phyloP scores from a whole-genome alignment of 805 yeast genomes.

The Starmerella ratchasimensis region DNA sequence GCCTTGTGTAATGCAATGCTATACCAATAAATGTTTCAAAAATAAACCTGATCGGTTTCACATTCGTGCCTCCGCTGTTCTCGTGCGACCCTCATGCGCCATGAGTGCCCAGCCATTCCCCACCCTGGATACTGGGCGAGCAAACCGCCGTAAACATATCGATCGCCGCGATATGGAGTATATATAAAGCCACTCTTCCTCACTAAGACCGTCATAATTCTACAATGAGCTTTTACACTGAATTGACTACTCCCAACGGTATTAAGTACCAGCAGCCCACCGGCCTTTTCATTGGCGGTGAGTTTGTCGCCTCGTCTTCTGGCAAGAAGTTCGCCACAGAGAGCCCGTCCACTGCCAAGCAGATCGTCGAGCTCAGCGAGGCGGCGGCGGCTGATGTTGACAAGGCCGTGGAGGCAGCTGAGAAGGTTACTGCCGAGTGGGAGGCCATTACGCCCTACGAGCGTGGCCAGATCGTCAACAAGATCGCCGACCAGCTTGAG shows the following conservation, averaged over 20 bases:
- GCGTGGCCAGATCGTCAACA: constrained; percentile 50
- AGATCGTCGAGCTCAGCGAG: constrained; percentile 55
- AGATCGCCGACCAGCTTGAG: constrained; percentile 70
- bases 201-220: too few relatives aligned
- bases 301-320: constrained; percentile 35
- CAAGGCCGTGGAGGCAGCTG: constrained; percentile 75
- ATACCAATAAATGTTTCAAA: too few relatives aligned
- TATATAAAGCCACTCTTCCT: too few relatives aligned
- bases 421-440: constrained; percentile 63
- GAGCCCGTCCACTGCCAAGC: constrained; percentile 65
- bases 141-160: too few relatives aligned
- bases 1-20: too few relatives aligned
- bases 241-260: constrained; percentile 16
- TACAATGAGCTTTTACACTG: constrained; percentile 3
- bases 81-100: too few relatives aligned
- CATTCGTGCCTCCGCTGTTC: too few relatives aligned
- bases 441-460: constrained; percentile 48
- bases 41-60: too few relatives aligned
- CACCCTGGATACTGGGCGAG: too few relatives aligned
- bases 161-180: too few relatives aligned
- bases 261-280: constrained; percentile 59
- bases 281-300: constrained; percentile 66
- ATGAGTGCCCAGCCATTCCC: too few relatives aligned
- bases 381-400: constrained; percentile 72
- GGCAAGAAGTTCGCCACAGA: constrained; percentile 49